Base-by-base conservation (phyloP, 768 basidiomycete genomes). In the Candolleomyces aberdarensis region DNA sequence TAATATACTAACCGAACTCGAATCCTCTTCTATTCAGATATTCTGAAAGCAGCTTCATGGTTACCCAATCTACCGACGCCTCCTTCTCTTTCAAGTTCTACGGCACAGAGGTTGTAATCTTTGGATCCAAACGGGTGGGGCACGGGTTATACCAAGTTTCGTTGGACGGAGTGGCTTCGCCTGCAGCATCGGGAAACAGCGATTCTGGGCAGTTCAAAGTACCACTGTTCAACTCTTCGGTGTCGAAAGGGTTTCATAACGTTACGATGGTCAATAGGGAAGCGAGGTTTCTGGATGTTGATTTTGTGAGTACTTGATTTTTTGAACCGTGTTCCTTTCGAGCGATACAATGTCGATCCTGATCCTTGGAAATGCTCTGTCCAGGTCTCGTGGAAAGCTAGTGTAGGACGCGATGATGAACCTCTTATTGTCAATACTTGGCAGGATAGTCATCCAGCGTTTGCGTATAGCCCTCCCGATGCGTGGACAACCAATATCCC, bases 31-130 rank as follows among this genome's bases (percentile, higher is more conserved):
- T 20, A 26, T 41, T 9, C 41, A 66, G 64, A 31, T 66, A 65
- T 43, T 57, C 61, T 19, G 32, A 64, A 56, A 64, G 57, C 31
- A 63, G 62, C 46, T 69, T 65, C 57, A 70, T 70, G 6, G 60
- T 68, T 4, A 78, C 76, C 19, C 68, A 74, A 26, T 56, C 65
- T 2, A 64, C 70, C 15, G 69, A 69, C 6, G 72, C 72, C 1
- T 56, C 65, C 3, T 72, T 67, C 2, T 63, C 68, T 0, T 73
- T 80, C 60, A 50, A 43, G 26, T 81, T 79, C 69, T 76, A 77
- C 53, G 80, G 79, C 3, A 75, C 76, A 2, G 66, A 65, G 14
- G 58, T 80, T 32, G 69, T 67, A 60, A 67, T 81, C n/a, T 79
- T 72, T 46, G 80, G 80, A 5, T 71, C 78, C 1, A 74, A 72